Conservation (phyloP, 495 filamentous ascomycete genomes). For the Penicillium odoratum region DNA sequence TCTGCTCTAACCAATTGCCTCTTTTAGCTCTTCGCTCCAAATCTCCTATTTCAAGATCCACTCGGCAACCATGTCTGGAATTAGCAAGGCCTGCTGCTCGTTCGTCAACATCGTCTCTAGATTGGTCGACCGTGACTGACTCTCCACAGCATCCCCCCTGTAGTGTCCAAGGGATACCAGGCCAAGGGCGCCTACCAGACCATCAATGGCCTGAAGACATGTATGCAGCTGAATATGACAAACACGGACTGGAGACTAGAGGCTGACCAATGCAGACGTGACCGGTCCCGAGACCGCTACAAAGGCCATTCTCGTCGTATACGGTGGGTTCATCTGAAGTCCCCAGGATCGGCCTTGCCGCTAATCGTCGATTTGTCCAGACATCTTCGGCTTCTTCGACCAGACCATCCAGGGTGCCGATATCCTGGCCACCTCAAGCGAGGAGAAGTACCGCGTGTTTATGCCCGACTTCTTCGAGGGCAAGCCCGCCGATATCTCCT, state of each 20-base stretch:
- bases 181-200: conserved; percentile 62
- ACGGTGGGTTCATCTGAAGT: conserved; percentile 33
- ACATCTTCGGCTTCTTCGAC: conserved; percentile 58
- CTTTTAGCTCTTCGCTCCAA: background rate
- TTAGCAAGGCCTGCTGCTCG: conserved; percentile 53
- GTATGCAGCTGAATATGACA: conserved; percentile 32
- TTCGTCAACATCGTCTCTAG: conserved; percentile 16
- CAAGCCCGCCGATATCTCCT: conserved; percentile 43
- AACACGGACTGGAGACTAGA: background rate
- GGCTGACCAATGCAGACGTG: conserved; percentile 38
- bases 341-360: background rate
- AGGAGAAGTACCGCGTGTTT: conserved; percentile 56
- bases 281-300: conserved; percentile 52
- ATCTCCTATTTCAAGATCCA: background rate
- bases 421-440: conserved; percentile 48
- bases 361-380: conserved; percentile 18
- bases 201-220: conserved; percentile 62
- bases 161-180: conserved; percentile 56
- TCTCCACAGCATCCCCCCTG: conserved; percentile 47
- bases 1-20: background rate
- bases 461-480: conserved; percentile 61
- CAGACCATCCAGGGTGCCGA: conserved; percentile 60
- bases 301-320: conserved; percentile 55
- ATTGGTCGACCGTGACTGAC: conserved; percentile 4
- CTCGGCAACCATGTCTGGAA: conserved; percentile 40